Percentiles rank a stretch among this genome's conserved stretches.
Conservation (phyloP, 225 moss, liverwort and hornwort species). For the Sphagnum contortum region DNA sequence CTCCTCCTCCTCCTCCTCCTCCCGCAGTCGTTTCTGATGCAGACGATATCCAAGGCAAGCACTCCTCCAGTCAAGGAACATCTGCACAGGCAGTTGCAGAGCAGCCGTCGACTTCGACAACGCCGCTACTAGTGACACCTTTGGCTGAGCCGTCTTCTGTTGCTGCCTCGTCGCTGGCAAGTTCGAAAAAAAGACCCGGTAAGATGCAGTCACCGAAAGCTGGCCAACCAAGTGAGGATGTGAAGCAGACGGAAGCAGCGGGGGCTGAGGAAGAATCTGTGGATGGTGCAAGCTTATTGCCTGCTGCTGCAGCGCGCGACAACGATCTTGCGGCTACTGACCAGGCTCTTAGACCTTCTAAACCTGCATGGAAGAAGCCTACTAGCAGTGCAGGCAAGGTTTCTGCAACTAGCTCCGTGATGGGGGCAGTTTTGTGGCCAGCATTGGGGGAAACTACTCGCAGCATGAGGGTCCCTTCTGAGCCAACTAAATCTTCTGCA, state of each 20-base stretch:
- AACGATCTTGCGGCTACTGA: conserved; percentile 16
- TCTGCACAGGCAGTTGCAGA: neutral
- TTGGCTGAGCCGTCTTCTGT: conserved; percentile 7
- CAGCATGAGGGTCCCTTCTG: conserved; percentile 45
- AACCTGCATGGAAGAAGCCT: conserved; percentile 92
- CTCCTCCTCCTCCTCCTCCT: conserved; percentile 11
- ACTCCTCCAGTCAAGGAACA: conserved; percentile 17
- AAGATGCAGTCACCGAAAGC: conserved; percentile 19
- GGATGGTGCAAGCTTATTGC: no score
- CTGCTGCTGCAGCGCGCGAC: conserved; percentile 3
- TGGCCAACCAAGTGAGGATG: conserved; percentile 28
- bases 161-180: conserved; percentile 5
- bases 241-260: conserved; percentile 17
- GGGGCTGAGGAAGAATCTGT: no score
- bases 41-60: conserved; percentile 21
- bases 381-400: conserved; percentile 34
- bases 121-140: conserved; percentile 6
- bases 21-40: conserved; percentile 21
- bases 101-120: conserved; percentile 5
- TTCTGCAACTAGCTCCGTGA: conserved; percentile 60
- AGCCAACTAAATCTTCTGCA: conserved; percentile 29
- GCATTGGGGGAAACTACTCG: conserved; percentile 82
- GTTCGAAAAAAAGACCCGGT: conserved; percentile 33
- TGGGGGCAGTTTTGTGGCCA: conserved; percentile 96
- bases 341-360: conserved; percentile 48